Evolutionary conservation across 192 early-diverging fungal genomes (phyloP).

Genomic region (Umbelopsis sp.): DNA sequence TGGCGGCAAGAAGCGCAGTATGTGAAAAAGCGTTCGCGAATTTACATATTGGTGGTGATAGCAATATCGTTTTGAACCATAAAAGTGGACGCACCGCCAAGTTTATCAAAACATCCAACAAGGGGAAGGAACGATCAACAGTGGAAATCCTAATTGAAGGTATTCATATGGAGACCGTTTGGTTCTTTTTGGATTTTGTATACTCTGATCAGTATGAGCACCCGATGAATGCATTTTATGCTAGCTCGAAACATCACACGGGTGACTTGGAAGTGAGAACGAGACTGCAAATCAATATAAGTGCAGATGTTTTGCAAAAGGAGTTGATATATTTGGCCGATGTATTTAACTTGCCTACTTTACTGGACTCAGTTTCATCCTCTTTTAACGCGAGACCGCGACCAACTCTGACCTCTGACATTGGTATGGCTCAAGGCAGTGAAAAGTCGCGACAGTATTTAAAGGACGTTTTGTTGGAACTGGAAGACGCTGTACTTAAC

Average conservation of each 20-base stretch:
- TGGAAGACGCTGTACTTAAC: constrained; percentile 40
- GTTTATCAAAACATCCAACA: background rate
- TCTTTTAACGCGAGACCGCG: constrained; percentile 40
- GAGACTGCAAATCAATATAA: background rate
- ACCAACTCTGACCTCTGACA: constrained; percentile 32
- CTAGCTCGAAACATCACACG: background rate
- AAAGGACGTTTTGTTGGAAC: constrained; percentile 33
- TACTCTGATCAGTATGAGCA: constrained; percentile 54
- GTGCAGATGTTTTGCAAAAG: constrained; percentile 33
- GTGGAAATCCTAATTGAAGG: constrained; percentile 26
- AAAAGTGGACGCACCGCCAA: background rate
- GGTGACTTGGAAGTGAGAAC: background rate
- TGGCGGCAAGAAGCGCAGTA: background rate
- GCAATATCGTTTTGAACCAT: background rate
- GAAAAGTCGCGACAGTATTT: background rate
- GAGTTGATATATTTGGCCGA: constrained; percentile 41
- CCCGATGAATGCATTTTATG: constrained; percentile 42
- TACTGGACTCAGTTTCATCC: constrained; percentile 44
- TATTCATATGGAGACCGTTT: constrained; percentile 35
- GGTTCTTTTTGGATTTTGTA: constrained; percentile 54
- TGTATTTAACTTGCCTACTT: constrained; percentile 38
- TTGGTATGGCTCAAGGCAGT: constrained; percentile 24
- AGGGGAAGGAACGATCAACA: background rate
- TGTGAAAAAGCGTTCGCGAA: background rate
- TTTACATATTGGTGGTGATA: no score